Conservation (phyloP, 306 rosid species). For the Dalbergia cultrata region DNA sequence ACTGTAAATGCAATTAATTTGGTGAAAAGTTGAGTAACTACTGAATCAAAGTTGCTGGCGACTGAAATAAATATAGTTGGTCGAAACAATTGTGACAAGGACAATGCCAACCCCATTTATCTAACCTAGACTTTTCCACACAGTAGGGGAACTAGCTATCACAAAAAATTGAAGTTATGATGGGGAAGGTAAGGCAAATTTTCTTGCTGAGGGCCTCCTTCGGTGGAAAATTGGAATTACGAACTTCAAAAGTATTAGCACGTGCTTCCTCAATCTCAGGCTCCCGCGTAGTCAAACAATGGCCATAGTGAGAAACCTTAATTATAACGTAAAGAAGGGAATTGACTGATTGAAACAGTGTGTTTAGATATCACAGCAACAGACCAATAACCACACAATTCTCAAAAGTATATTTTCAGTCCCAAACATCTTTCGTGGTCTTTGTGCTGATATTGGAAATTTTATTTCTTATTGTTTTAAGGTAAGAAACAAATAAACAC, state of each 20-base stretch:
- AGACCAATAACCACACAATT: too few relatives aligned
- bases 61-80: neutral
- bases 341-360: neutral
- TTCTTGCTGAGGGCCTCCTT: neutral
- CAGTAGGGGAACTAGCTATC: neutral
- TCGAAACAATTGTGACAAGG: neutral
- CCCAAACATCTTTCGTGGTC: too few relatives aligned
- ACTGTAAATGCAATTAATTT: neutral
- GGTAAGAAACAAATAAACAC: too few relatives aligned
- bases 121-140: neutral
- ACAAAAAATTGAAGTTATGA: neutral
- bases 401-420: too few relatives aligned
- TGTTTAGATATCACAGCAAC: neutral
- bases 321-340: neutral
- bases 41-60: neutral
- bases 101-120: constrained; percentile 2
- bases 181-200: neutral
- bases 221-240: neutral
- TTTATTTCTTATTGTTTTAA: too few relatives aligned
- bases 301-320: too few relatives aligned
- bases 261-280: neutral
- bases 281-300: too few relatives aligned
- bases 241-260: neutral
- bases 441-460: too few relatives aligned
- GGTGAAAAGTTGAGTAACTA: too few relatives aligned